A percentile compares a stretch with the other conserved stretches of the same genome.
Conservation (phyloP, 2,329 filamentous ascomycete genomes). For the Hypoxylon sp. region DNA sequence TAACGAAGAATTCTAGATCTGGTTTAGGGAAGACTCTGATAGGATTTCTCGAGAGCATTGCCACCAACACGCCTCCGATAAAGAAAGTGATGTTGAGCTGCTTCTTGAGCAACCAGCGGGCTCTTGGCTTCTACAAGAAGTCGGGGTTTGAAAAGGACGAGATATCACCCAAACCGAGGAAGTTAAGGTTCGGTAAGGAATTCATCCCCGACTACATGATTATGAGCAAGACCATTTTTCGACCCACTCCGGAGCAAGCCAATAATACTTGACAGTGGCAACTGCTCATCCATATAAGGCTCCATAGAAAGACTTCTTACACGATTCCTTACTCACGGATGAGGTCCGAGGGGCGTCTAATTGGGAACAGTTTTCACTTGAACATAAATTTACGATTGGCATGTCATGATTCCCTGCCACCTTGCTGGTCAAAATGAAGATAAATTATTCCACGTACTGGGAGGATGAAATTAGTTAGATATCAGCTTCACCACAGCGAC, state of each 20-base stretch:
- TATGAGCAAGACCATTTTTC: slow-evolving; percentile 62
- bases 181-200: slow-evolving; percentile 65
- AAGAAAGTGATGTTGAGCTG: slow-evolving; percentile 80
- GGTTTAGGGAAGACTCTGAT: slow-evolving; percentile 74
- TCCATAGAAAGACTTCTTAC: neutral
- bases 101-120: slow-evolving; percentile 71
- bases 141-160: slow-evolving; percentile 68
- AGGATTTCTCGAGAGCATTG: slow-evolving; percentile 64
- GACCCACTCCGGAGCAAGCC: neutral
- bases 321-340: neutral
- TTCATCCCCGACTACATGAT: slow-evolving; percentile 70
- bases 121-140: slow-evolving; percentile 69
- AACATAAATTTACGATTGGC: too few relatives aligned
- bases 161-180: slow-evolving; percentile 65
- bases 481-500: neutral
- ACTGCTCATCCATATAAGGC: neutral
- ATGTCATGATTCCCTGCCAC: neutral
- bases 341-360: too few relatives aligned
- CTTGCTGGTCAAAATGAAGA: neutral
- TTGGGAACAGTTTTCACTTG: too few relatives aligned
- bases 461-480: neutral
- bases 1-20: slow-evolving; percentile 56
- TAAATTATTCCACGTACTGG: neutral
- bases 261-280: neutral
- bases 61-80: slow-evolving; percentile 64